Conservation (phyloP, 164 flowering plant genomes). For the Aristolochia fimbriata region DNA sequence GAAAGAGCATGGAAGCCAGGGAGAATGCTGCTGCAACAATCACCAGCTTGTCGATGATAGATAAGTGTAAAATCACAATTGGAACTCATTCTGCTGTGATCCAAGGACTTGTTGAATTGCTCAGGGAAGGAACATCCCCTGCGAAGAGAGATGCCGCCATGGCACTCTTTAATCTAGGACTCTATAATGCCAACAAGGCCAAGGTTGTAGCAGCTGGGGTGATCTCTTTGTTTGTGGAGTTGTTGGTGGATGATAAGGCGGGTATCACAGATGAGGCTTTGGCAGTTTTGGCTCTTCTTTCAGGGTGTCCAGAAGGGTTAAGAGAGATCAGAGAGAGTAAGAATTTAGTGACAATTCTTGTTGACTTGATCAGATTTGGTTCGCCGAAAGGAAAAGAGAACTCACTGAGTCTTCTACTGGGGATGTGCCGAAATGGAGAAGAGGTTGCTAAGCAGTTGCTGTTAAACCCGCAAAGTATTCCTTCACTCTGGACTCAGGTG, state of each 20-base stretch:
- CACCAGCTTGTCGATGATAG: conserved; percentile 58
- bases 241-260: conserved; percentile 51
- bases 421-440: conserved; percentile 60
- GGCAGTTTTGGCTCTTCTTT: conserved; percentile 37
- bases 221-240: conserved; percentile 43
- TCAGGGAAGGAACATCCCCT: conserved; percentile 47
- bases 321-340: conserved; percentile 37
- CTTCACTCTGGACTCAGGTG: conserved; percentile 47
- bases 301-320: conserved; percentile 41
- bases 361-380: conserved; percentile 57
- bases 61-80: conserved; percentile 50
- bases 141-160: conserved; percentile 80
- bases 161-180: conserved; percentile 52
- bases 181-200: conserved; percentile 37
- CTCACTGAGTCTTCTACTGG: conserved; percentile 45
- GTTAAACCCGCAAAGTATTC: conserved; percentile 45
- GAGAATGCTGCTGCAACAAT: conserved; percentile 82
- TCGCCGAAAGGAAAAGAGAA: conserved; percentile 67
- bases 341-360: conserved; percentile 35
- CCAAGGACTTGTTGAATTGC: conserved; percentile 38
- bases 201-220: conserved; percentile 42
- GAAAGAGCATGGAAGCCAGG: conserved; percentile 64
- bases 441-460: conserved; percentile 39
- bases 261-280: conserved; percentile 67
- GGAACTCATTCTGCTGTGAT: conserved; percentile 53